Percentiles rank a stretch among this genome's conserved stretches.
phyloP scores from a whole-genome alignment of 2,329 filamentous ascomycete species.

The Sclerotinia subarctica region DNA sequence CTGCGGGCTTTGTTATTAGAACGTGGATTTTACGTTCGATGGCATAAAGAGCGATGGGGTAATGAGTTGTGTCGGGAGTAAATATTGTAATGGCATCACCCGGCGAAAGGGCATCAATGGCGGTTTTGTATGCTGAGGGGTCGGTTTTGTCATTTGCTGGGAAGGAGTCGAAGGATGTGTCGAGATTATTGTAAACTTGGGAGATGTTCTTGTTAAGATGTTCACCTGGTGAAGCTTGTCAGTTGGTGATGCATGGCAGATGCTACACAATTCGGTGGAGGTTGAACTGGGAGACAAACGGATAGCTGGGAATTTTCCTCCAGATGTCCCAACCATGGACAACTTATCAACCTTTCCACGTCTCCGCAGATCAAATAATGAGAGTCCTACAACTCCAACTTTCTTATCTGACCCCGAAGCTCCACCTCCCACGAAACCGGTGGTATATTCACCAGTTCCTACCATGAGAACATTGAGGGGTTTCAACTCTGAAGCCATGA shows the following conservation, averaged over 20 bases:
- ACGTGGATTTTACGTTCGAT: slow-evolving; percentile 87
- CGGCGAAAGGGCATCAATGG: slow-evolving; percentile 76
- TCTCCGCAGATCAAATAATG: slow-evolving; percentile 82
- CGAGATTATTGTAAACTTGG: slow-evolving; percentile 81
- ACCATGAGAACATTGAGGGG: slow-evolving; percentile 40
- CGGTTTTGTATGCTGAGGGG: slow-evolving; percentile 79
- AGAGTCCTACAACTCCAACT: slow-evolving; percentile 87
- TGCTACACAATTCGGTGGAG: not conserved
- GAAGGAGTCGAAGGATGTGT: slow-evolving; percentile 81
- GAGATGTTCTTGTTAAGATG: slow-evolving; percentile 87
- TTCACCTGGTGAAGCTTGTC: slow-evolving; percentile 51
- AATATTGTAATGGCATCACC: slow-evolving; percentile 95
- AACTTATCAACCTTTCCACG: slow-evolving; percentile 84
- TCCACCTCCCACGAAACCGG: slow-evolving; percentile 82
- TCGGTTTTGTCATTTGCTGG: slow-evolving; percentile 71
- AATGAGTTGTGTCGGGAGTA: slow-evolving; percentile 91
- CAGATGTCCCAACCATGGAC: slow-evolving; percentile 86
- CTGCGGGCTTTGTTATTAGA: slow-evolving; percentile 89
- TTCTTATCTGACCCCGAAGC: slow-evolving; percentile 92
- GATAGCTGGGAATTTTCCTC: slow-evolving; percentile 87
- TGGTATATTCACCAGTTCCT: slow-evolving; percentile 95
- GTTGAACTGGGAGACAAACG: slow-evolving; percentile 49
- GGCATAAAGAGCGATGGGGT: slow-evolving; percentile 86
- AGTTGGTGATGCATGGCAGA: not conserved
- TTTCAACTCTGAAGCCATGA: slow-evolving; percentile 20